Percentiles rank a stretch among this genome's conserved stretches.
These are phyloP conservation scores for Populus ilicifolia DNA, from an alignment of 345 rosid genomes.

Conservation along the genomic window DNA sequence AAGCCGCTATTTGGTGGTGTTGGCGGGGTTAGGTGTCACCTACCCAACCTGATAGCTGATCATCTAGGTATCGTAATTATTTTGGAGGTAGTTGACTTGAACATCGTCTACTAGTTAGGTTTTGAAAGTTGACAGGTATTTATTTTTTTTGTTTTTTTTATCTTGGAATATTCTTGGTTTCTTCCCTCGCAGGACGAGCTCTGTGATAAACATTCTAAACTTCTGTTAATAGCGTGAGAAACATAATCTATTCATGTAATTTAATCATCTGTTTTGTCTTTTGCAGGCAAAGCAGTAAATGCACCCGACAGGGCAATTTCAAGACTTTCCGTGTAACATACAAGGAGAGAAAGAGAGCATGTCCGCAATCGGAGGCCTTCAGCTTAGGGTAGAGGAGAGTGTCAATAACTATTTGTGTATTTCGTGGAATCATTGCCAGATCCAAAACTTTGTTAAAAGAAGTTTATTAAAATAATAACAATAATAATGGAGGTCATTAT, in stretches of 20 bases:
- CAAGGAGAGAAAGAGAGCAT: neutral
- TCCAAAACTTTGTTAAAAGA: neutral
- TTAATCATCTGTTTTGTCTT: neutral
- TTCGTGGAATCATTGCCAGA: neutral
- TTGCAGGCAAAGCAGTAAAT: slow-evolving; percentile 26
- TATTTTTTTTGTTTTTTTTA: neutral
- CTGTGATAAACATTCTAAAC: neutral
- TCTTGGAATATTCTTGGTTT: slow-evolving; percentile 12
- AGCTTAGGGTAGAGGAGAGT: neutral
- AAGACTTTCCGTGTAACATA: neutral
- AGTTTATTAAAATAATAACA: neutral
- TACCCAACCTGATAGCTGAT: neutral
- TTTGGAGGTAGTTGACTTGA: neutral
- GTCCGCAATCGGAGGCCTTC: neutral
- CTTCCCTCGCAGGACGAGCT: neutral
- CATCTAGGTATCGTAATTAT: neutral
- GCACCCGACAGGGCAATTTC: neutral
- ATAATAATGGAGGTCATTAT: neutral
- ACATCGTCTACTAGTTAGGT: neutral
- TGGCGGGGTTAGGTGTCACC: neutral
- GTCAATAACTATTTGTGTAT: neutral
- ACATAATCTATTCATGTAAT: neutral
- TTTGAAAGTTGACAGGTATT: neutral
- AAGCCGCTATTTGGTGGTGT: neutral
- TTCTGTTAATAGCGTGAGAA: neutral